A percentile compares a stretch with the other conserved stretches of the same genome.
Evolutionary conservation across 2,329 filamentous ascomycete species (phyloP).

Genomic region (Arthroderma sp.): DNA sequence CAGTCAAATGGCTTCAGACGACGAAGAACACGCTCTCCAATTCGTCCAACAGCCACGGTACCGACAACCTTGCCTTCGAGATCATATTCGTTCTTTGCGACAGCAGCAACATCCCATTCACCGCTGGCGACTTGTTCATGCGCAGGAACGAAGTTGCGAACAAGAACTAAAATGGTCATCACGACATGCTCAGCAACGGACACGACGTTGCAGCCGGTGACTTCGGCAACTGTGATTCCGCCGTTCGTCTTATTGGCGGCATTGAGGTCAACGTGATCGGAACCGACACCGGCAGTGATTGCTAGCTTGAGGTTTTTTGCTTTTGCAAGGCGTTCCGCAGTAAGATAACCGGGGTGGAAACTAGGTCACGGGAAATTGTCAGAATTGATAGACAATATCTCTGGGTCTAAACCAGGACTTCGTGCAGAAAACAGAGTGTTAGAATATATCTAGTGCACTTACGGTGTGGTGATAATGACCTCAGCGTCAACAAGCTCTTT

Average conservation of each 20-base stretch:
- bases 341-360: constrained; percentile 98
- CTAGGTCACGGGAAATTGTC: constrained; percentile 31
- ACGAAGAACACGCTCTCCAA: constrained; percentile 93
- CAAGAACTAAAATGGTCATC: constrained; percentile 93
- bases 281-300: constrained; percentile 93
- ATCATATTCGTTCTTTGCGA: constrained; percentile 97
- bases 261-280: constrained; percentile 94
- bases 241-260: constrained; percentile 98
- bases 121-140: constrained; percentile 84
- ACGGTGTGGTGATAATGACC: constrained; percentile 98
- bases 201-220: constrained; percentile 96
- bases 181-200: constrained; percentile 97
- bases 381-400: neutral
- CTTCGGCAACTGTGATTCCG: constrained; percentile 91
- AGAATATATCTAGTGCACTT: constrained; percentile 18
- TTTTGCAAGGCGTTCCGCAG: constrained; percentile 86
- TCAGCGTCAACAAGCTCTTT: constrained; percentile 93
- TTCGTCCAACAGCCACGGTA: constrained; percentile 92
- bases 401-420: neutral
- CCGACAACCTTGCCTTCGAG: constrained; percentile 96
- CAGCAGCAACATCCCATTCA: constrained; percentile 90
- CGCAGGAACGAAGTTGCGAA: constrained; percentile 96
- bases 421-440: neutral
- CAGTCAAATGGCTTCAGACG: constrained; percentile 96
- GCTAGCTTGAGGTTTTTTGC: constrained; percentile 98